phyloP scores from a whole-genome alignment of 371 early-diverging fungal genomes.

The Antonospora locustae region DNA sequence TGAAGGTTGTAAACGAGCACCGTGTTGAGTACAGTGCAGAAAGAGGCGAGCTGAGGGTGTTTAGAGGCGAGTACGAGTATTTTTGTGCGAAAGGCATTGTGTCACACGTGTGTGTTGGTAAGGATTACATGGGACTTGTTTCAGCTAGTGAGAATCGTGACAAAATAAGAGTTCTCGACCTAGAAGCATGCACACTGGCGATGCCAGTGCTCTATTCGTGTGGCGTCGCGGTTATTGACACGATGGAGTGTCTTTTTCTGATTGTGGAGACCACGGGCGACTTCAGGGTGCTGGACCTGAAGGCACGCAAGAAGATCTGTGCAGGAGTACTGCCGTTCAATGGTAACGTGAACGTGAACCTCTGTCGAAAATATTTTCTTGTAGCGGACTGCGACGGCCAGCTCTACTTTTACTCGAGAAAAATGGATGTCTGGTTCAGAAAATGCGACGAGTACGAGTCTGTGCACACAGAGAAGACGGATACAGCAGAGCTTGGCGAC shows the following conservation, averaged over 20 bases:
- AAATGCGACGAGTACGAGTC: conserved; percentile 15
- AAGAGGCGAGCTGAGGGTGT: conserved; percentile 10
- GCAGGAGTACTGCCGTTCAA: conserved; percentile 3
- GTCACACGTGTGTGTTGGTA: conserved; percentile 23
- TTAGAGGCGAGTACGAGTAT: conserved; percentile 25
- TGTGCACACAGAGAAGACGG: neutral
- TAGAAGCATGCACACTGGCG: conserved; percentile 39
- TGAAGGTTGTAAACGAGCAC: conserved; percentile 16
- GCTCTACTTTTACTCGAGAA: conserved; percentile 16
- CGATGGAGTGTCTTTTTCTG: conserved; percentile 23
- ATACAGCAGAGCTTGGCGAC: neutral
- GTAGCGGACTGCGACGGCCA: conserved; percentile 33
- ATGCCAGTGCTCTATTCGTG: conserved; percentile 38
- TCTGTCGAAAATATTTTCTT: conserved; percentile 42
- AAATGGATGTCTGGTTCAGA: conserved; percentile 20
- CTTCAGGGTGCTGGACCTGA: conserved; percentile 37
- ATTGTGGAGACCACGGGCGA: conserved; percentile 19
- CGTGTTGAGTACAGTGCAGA: conserved; percentile 24
- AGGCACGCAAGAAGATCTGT: conserved; percentile 1
- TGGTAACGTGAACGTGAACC: conserved; percentile 17
- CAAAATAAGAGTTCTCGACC: conserved; percentile 31
- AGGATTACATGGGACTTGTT: conserved; percentile 20
- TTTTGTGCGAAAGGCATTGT: conserved; percentile 27
- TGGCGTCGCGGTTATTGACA: conserved; percentile 32
- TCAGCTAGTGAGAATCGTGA: conserved; percentile 15